Conservation (phyloP, 1,284 basidiomycete genomes). For the Tilletia caries region DNA sequence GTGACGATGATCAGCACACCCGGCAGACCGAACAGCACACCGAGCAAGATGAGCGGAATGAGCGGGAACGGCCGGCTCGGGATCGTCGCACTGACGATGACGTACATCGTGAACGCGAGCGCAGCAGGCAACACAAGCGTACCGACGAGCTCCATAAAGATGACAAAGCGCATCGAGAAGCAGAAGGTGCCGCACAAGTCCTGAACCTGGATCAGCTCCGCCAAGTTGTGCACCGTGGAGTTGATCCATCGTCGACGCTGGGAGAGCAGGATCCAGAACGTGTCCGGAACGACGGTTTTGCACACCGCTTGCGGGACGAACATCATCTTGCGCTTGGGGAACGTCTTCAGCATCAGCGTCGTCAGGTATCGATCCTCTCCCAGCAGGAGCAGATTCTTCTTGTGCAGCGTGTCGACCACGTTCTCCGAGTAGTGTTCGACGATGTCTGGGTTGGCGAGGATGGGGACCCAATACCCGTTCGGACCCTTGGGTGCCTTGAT, state of each 20-base stretch:
- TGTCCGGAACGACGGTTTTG: constrained; percentile 58
- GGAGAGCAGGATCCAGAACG: constrained; percentile 56
- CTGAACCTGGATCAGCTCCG: constrained; percentile 56
- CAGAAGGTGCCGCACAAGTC: constrained; percentile 59
- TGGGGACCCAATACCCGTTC: constrained; percentile 57
- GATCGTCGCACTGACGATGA: constrained; percentile 51
- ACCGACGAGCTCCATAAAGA: constrained; percentile 58
- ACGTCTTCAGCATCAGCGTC: constrained; percentile 58
- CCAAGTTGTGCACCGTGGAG: constrained; percentile 58
- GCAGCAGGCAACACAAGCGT: constrained; percentile 58
- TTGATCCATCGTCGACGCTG: constrained; percentile 59
- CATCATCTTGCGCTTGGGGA: constrained; percentile 58
- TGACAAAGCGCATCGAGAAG: constrained; percentile 57
- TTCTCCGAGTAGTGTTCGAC: constrained; percentile 59
- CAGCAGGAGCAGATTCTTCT: constrained; percentile 57
- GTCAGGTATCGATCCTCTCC: constrained; percentile 58
- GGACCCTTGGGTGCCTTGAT: constrained; percentile 58
- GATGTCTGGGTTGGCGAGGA: constrained; percentile 57
- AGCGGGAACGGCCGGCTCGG: constrained; percentile 23
- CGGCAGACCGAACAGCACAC: constrained; percentile 57
- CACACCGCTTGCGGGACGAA: constrained; percentile 57
- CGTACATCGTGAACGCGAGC: constrained; percentile 56
- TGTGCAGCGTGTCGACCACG: constrained; percentile 57
- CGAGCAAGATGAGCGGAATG: constrained; percentile 51
- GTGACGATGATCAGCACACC: constrained; percentile 57